Evolutionary conservation across 495 filamentous ascomycete species (phyloP).

Genomic region (Chaetomium tenue): DNA sequence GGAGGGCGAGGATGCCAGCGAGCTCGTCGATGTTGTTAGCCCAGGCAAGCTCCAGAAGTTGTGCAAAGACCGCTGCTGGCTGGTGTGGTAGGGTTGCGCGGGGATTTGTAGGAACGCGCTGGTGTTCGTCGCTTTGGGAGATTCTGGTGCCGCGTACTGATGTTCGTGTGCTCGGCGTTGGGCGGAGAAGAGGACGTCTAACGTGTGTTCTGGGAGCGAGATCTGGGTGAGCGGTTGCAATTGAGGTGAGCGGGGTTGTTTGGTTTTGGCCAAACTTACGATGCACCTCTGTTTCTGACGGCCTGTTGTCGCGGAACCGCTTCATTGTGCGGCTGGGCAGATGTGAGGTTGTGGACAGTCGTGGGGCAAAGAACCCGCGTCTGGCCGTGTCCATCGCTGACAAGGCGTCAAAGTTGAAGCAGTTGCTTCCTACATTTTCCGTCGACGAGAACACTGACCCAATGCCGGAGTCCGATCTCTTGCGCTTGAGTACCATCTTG

Average conservation of each 20-base stretch:
- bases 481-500: conserved; percentile 51
- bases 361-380: conserved; percentile 27
- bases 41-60: conserved; percentile 49
- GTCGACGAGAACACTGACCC: conserved; percentile 42
- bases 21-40: conserved; percentile 18
- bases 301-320: conserved; percentile 50
- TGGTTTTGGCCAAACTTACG: conserved; percentile 37
- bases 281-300: conserved; percentile 49
- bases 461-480: conserved; percentile 51
- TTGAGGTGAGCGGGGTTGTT: neutral
- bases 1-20: conserved; percentile 18
- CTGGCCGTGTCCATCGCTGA: conserved; percentile 26
- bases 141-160: conserved; percentile 1
- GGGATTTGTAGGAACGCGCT: conserved; percentile 15
- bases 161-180: conserved; percentile 39
- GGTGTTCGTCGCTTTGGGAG: conserved; percentile 8
- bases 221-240: conserved; percentile 14
- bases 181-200: conserved; percentile 48
- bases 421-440: conserved; percentile 26
- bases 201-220: conserved; percentile 44
- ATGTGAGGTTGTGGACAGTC: conserved; percentile 31
- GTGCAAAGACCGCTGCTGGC: conserved; percentile 45
- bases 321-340: conserved; percentile 50
- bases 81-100: conserved; percentile 18
- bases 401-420: conserved; percentile 33